Evolutionary conservation across 495 filamentous ascomycete genomes (phyloP).

Genomic region (Staphylotrichum tortipilum): DNA sequence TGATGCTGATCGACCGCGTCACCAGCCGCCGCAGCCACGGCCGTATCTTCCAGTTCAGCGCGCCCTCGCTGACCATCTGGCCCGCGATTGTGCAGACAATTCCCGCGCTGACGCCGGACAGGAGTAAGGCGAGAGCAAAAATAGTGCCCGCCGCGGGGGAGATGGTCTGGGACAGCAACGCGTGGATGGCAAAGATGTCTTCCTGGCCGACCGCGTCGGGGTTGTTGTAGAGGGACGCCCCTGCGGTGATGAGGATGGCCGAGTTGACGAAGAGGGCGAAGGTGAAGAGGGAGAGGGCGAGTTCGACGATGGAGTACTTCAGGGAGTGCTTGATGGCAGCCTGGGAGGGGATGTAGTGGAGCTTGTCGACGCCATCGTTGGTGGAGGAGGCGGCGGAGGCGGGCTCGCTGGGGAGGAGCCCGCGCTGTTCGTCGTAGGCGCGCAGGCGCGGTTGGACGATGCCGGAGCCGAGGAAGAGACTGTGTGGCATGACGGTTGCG

Average conservation of each 20-base stretch:
- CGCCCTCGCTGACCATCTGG: conserved; percentile 52
- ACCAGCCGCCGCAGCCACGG: conserved; percentile 46
- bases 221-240: conserved; percentile 63
- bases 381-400: conserved; percentile 18
- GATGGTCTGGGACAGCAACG: conserved; percentile 60
- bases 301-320: conserved; percentile 69
- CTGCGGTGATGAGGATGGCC: conserved; percentile 82
- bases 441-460: conserved; percentile 75
- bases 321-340: conserved; percentile 70
- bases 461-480: conserved; percentile 80
- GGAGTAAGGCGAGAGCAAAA: conserved; percentile 47
- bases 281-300: conserved; percentile 71
- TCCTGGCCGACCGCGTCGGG: too few species aligned
- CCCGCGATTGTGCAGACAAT: conserved; percentile 54
- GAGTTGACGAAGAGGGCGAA: conserved; percentile 93
- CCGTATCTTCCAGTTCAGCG: conserved; percentile 49
- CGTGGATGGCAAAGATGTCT: conserved; percentile 78
- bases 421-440: conserved; percentile 60
- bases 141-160: conserved; percentile 59
- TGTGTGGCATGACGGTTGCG: conserved; percentile 92
- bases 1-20: conserved; percentile 58
- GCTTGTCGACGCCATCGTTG: conserved; percentile 42
- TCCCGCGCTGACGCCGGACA: conserved; percentile 46
- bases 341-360: conserved; percentile 70
- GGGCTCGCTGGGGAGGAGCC: conserved; percentile 41